These are phyloP conservation scores for Colletotrichum cordylinicola DNA, from an alignment of 2,329 filamentous ascomycete genomes.

Conservation along the genomic window DNA sequence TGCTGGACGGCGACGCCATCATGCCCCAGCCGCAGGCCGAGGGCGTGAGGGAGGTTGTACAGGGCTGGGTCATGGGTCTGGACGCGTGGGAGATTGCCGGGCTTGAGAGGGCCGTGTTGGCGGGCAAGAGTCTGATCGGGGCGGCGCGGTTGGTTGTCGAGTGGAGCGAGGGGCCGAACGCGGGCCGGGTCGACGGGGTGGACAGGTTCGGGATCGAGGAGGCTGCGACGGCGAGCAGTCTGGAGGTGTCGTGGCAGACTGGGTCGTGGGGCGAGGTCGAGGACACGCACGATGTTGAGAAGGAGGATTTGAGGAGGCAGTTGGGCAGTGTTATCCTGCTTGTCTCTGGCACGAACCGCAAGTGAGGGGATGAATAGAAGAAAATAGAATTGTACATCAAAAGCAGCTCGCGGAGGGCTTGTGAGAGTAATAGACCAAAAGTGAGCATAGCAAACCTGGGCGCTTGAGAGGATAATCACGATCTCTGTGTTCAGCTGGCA, in stretches of 20 bases:
- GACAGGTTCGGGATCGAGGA: conserved; percentile 79
- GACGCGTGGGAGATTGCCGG: conserved; percentile 84
- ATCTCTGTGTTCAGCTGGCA: not conserved
- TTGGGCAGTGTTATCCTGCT: conserved; percentile 86
- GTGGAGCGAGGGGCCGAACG: conserved; percentile 76
- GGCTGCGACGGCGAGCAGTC: conserved; percentile 75
- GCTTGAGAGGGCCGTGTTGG: conserved; percentile 82
- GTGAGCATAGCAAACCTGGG: not conserved
- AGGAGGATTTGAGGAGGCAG: conserved; percentile 87
- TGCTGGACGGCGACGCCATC: conserved; percentile 81
- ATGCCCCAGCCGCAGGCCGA: conserved; percentile 76
- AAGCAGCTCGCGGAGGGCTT: not conserved
- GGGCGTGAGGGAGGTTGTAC: conserved; percentile 77
- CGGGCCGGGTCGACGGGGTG: conserved; percentile 33
- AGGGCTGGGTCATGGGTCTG: conserved; percentile 77
- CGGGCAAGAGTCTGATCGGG: conserved; percentile 84
- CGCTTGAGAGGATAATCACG: not conserved
- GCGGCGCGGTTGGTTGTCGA: conserved; percentile 80
- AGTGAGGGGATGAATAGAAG: not conserved
- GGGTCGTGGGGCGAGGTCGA: conserved; percentile 95
- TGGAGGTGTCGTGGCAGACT: conserved; percentile 92
- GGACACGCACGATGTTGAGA: conserved; percentile 96
- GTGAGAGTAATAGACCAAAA: not conserved
- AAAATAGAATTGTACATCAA: not conserved
- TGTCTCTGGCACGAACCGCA: conserved; percentile 64